Evolutionary conservation across 2,329 filamentous ascomycete genomes (phyloP), one percentile per base, ranked within the genome.

Genomic region (Cladosporium sp.): DNA sequence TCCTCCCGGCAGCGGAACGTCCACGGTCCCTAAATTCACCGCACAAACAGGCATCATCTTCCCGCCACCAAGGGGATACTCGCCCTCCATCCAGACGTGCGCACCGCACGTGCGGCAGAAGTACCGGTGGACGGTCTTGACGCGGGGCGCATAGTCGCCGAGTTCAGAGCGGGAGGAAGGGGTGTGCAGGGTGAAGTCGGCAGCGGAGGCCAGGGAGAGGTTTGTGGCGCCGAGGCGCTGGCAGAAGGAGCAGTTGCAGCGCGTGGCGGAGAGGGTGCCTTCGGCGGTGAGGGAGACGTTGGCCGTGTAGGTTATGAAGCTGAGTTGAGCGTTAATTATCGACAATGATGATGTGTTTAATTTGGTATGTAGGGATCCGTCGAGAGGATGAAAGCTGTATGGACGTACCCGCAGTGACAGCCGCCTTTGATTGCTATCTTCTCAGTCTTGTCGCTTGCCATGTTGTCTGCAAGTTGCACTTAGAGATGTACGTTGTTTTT

Each of bases 1-100:
- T 6, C 66, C 67, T 18, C 65, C 67, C 56, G 33, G 33, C 33
- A 67, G 56, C 44, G 65, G 66, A 55, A 68, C 67, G 63, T 70
- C 67, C 14, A 70, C 57, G 10, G 67, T 70, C 2, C 66, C 65
- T 33, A 69, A 7, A 55, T 70, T 70, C 28, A 70, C 56, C 21
- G 50, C 50, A 23, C 66, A 66, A 14, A 68, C 23, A n/a, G 59
- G 56, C 44, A 44, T 31, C 63, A 40, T 59, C n/a, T 57, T 61
- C 33, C 21, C 67, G 52, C 21, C 62, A 28, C 62, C 59, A n/a
- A 64, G 18, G 6, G 55, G 40, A 40, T 63, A 66, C 23, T 44
- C 60, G 18, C 64, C 64, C 3, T 66, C 33, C 64, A 66, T 66
- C 64, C 57, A 62, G 11, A 66, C 59, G 26, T 66, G 64, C 29